These are phyloP conservation scores for Viola pubescens DNA, from an alignment of 441 rosid genomes.

Conservation along the genomic window DNA sequence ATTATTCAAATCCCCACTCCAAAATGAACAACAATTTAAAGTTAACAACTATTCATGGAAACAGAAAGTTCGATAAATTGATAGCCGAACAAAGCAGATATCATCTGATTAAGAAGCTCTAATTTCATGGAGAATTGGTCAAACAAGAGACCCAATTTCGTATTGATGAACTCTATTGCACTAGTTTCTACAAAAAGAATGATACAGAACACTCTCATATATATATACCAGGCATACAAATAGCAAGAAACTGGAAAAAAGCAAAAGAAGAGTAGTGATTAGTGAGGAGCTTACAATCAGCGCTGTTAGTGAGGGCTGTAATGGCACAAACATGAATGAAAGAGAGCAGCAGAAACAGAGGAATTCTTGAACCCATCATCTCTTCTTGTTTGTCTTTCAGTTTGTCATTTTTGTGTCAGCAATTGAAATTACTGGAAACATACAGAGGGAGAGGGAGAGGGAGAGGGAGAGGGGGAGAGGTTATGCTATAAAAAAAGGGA, in stretches of 20 bases:
- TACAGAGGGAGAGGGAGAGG: too few species aligned
- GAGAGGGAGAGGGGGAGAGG: too few species aligned
- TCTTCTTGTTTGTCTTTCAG: not conserved
- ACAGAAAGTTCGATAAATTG: too few species aligned
- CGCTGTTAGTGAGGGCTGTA: conserved; percentile 31
- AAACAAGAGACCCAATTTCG: not conserved
- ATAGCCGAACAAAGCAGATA: too few species aligned
- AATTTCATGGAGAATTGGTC: not conserved
- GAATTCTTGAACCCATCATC: conserved; percentile 33
- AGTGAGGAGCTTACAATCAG: conserved; percentile 41
- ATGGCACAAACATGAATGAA: conserved; percentile 23
- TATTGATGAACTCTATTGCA: not conserved
- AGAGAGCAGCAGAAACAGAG: conserved; percentile 31
- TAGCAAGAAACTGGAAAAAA: not conserved
- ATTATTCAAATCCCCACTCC: too few species aligned
- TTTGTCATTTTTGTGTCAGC: not conserved
- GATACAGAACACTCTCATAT: not conserved
- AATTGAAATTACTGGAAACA: not conserved
- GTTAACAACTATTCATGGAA: too few species aligned
- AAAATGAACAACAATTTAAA: too few species aligned
- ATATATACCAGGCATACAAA: not conserved
- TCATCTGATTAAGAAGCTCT: not conserved
- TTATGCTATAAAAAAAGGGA: too few species aligned
- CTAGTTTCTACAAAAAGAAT: not conserved
- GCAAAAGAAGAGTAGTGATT: not conserved